Evolutionary conservation across 176 grass and related monocot genomes (phyloP).

Genomic region (Avena atlantica): DNA sequence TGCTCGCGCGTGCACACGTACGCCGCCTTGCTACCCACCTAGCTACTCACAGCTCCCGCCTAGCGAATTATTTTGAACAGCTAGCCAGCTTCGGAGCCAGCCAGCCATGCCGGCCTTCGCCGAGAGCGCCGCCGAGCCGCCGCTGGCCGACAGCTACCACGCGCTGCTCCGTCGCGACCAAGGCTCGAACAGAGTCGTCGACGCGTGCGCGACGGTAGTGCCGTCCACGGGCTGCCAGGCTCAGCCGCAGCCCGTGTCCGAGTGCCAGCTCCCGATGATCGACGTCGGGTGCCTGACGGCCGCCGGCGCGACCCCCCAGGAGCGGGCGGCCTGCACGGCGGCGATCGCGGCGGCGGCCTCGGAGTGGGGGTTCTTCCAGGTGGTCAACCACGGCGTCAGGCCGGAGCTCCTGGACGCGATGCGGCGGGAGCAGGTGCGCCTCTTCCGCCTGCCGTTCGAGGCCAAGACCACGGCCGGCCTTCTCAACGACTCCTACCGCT

Average conservation of each 20-base stretch:
- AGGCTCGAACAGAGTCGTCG: not conserved
- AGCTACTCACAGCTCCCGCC: not conserved
- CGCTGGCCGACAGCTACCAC: conserved; percentile 69
- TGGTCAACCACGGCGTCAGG: conserved; percentile 73
- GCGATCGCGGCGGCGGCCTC: conserved; percentile 60
- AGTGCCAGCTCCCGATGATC: conserved; percentile 85
- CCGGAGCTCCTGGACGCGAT: conserved; percentile 58
- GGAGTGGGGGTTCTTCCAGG: conserved; percentile 97
- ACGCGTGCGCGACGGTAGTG: not conserved
- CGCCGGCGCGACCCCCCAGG: not conserved
- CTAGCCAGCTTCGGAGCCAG: not conserved
- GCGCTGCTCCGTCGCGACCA: conserved; percentile 49
- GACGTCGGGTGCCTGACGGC: conserved; percentile 61
- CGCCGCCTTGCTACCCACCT: not conserved
- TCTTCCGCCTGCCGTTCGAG: conserved; percentile 84
- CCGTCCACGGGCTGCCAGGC: not conserved
- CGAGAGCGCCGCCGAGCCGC: conserved; percentile 53
- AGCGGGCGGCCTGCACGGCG: conserved; percentile 46
- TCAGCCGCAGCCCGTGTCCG: conserved; percentile 7
- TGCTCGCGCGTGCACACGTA: not conserved
- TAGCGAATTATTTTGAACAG: not conserved
- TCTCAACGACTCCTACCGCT: conserved; percentile 74
- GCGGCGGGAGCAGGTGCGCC: conserved; percentile 61
- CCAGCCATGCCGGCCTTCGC: conserved; percentile 47
- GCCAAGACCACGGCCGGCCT: conserved; percentile 55